Evolutionary conservation across 139 green algal genomes (phyloP).

Genomic region (Tetraselmis chui): DNA sequence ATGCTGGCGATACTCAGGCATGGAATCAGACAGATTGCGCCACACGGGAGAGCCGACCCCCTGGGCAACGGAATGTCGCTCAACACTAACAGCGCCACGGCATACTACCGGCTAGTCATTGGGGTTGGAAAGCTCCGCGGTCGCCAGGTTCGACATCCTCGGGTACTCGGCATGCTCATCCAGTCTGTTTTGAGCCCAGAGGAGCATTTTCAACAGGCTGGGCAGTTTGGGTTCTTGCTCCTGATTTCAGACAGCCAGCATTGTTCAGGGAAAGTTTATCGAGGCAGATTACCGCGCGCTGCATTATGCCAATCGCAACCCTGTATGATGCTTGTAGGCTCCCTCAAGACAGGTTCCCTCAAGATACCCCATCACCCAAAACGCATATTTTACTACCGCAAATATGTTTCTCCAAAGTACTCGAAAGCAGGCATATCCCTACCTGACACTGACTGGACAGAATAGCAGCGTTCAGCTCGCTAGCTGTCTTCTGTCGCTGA

Average conservation of each 20-base stretch:
- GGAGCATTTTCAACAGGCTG: constrained; percentile 72
- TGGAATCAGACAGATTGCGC: no score
- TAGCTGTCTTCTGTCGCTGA: constrained; percentile 88
- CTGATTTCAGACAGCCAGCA: constrained; percentile 13
- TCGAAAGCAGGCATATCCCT: no score
- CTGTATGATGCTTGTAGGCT: not conserved
- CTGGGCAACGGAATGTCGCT: no score
- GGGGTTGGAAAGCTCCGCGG: constrained; percentile 26
- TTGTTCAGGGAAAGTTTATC: no score
- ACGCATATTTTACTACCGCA: not conserved
- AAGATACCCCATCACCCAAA: not conserved
- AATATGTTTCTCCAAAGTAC: no score
- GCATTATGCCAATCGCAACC: no score
- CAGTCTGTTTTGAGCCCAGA: constrained; percentile 63
- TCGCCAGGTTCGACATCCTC: constrained; percentile 61
- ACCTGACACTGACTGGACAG: constrained; percentile 69
- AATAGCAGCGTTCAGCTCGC: constrained; percentile 93
- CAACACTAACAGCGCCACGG: no score
- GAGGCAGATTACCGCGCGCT: no score
- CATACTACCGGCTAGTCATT: no score
- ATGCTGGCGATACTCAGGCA: no score
- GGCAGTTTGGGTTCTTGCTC: constrained; percentile 71
- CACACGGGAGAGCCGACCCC: no score
- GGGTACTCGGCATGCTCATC: constrained; percentile 63
- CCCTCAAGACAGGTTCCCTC: not conserved